These are phyloP conservation scores for Pseudozyma pruni DNA, from an alignment of 1,284 basidiomycete species.

Conservation along the genomic window DNA sequence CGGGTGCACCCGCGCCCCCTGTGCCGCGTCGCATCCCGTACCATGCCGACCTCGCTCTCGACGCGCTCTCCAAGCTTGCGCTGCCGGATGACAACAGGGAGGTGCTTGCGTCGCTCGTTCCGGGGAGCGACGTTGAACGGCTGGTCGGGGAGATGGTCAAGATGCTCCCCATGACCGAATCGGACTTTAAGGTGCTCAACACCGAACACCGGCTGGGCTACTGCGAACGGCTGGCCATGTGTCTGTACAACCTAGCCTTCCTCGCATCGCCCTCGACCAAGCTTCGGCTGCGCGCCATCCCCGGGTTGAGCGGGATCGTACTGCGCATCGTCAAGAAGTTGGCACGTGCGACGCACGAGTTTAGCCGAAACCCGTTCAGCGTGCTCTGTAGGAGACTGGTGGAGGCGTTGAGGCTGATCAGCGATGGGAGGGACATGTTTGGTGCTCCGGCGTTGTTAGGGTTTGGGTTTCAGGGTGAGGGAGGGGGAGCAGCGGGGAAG, in stretches of 20 bases:
- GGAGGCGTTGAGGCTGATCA: constrained; percentile 85
- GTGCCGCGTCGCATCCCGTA: constrained; percentile 69
- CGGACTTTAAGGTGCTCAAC: constrained; percentile 80
- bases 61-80: constrained; percentile 81
- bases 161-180: constrained; percentile 80
- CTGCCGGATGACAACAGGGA: constrained; percentile 83
- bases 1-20: constrained; percentile 18
- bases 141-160: constrained; percentile 80
- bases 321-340: constrained; percentile 69
- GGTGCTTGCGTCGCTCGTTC: constrained; percentile 75
- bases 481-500: constrained; percentile 10
- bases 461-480: constrained; percentile 37
- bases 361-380: constrained; percentile 73
- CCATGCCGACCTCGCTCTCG: constrained; percentile 80
- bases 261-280: constrained; percentile 81
- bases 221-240: constrained; percentile 80
- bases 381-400: constrained; percentile 80
- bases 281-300: constrained; percentile 73
- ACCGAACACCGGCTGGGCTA: constrained; percentile 78
- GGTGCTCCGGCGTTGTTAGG: constrained; percentile 71
- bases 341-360: constrained; percentile 71
- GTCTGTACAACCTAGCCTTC: constrained; percentile 86
- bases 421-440: constrained; percentile 80
- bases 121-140: constrained; percentile 73
- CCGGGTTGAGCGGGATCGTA: constrained; percentile 69